Percentiles rank a stretch among this genome's conserved stretches.
These are phyloP conservation scores for Fusarium neocosmosporiellum DNA, from an alignment of 2,329 filamentous ascomycete species.

Conservation along the genomic window DNA sequence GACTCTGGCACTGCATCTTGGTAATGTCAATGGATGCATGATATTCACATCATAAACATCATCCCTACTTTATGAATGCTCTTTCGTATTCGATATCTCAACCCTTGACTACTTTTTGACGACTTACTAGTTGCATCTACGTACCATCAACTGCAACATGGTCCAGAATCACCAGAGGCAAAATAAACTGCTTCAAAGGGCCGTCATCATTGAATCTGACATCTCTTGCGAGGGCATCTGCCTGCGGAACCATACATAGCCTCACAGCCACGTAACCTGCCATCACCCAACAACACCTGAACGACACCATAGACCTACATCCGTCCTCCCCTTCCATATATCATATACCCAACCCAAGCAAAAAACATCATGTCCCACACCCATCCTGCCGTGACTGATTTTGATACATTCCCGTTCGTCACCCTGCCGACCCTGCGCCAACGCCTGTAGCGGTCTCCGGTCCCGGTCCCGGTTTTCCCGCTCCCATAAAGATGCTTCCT, in stretches of 20 bases:
- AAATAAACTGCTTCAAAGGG: conserved; percentile 9
- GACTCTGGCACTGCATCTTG: not conserved
- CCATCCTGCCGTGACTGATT: conserved; percentile 36
- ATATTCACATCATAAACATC: not conserved
- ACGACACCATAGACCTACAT: conserved; percentile 5
- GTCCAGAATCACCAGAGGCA: not conserved
- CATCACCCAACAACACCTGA: conserved; percentile 7
- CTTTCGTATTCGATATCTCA: not conserved
- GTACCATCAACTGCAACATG: not conserved
- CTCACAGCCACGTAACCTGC: conserved; percentile 19
- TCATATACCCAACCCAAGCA: conserved; percentile 36
- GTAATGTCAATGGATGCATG: not conserved
- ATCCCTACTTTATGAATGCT: not conserved
- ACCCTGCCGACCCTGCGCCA: conserved; percentile 39
- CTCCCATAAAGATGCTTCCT: conserved; percentile 31
- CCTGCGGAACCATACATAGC: conserved; percentile 16
- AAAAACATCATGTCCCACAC: not conserved
- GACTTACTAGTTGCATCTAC: not conserved
- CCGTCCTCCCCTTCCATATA: conserved; percentile 19
- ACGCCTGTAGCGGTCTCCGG: conserved; percentile 38
- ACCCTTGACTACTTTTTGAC: not conserved
- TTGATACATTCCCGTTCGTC: conserved; percentile 42
- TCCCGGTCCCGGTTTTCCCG: conserved; percentile 24
- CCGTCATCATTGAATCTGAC: conserved; percentile 29
- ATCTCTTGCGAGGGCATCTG: conserved; percentile 20